These are phyloP conservation scores for Lasiosphaeria hispida DNA, from an alignment of 495 filamentous ascomycete genomes.

Conservation along the genomic window DNA sequence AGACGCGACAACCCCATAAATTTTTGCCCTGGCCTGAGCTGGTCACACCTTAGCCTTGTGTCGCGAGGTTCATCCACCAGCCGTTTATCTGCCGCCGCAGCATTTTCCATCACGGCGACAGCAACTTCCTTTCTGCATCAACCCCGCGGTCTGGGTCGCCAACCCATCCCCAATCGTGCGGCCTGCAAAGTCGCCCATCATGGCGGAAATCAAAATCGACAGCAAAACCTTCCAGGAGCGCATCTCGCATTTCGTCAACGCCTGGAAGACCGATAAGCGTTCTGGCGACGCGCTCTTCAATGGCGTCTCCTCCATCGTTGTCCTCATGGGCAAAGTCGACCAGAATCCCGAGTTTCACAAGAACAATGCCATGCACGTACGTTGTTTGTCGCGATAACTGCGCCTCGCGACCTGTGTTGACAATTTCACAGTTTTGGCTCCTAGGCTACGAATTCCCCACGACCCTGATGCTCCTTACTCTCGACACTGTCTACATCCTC, in stretches of 20 bases:
- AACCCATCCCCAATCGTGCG: slow-evolving; percentile 29
- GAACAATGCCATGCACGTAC: slow-evolving; percentile 91
- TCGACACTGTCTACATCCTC: slow-evolving; percentile 81
- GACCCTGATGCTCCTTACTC: slow-evolving; percentile 86
- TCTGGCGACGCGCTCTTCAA: slow-evolving; percentile 75
- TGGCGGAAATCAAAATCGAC: slow-evolving; percentile 81
- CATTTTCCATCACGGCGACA: slow-evolving; percentile 16
- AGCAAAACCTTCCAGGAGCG: slow-evolving; percentile 88
- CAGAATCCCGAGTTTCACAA: slow-evolving; percentile 82
- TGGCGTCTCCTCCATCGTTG: slow-evolving; percentile 78
- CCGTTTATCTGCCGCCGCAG: slow-evolving; percentile 17
- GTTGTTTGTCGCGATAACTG: slow-evolving; percentile 28
- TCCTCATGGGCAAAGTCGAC: slow-evolving; percentile 92
- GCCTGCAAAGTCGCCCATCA: slow-evolving; percentile 37
- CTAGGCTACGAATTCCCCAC: slow-evolving; percentile 98
- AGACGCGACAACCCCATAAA: slow-evolving; percentile 4
- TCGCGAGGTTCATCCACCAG: slow-evolving; percentile 3
- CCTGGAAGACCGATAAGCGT: slow-evolving; percentile 96
- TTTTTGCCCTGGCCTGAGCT: not conserved
- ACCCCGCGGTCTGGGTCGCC: slow-evolving; percentile 13
- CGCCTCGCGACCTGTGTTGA: slow-evolving; percentile 15
- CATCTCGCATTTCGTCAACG: slow-evolving; percentile 75
- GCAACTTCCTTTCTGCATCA: slow-evolving; percentile 15
- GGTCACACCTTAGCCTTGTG: slow-evolving; percentile 2
- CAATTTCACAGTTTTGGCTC: slow-evolving; percentile 79